Evolutionary conservation across 345 rosid genomes (phyloP).

Genomic region (Eucalyptus pauciflora): DNA sequence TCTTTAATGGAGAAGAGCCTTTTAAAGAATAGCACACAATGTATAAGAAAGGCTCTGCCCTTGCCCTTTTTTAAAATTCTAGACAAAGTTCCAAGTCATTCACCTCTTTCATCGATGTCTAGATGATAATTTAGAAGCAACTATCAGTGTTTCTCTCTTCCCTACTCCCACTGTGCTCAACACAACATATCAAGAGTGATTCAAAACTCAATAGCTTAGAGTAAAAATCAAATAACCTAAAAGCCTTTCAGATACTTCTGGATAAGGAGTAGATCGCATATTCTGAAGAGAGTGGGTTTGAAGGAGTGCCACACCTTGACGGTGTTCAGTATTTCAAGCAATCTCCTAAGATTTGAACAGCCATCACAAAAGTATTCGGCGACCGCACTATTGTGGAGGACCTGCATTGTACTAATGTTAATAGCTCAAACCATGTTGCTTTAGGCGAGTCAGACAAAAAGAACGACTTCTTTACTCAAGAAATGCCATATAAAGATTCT

Average conservation of each 20-base stretch:
- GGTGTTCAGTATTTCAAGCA: conserved; percentile 53
- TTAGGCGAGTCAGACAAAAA: neutral
- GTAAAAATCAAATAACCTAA: neutral
- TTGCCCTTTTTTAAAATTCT: neutral
- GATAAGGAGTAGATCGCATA: neutral
- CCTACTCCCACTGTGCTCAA: neutral
- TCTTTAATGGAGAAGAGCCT: neutral
- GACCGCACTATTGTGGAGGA: conserved; percentile 85
- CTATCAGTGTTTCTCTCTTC: neutral
- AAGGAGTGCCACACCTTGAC: conserved; percentile 41
- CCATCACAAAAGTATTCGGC: conserved; percentile 59
- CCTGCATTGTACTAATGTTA: conserved; percentile 22
- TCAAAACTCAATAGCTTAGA: neutral
- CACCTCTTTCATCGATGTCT: neutral
- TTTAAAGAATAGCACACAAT: neutral
- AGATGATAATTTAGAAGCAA: neutral
- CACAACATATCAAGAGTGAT: neutral
- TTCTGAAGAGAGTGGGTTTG: neutral
- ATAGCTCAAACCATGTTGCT: neutral
- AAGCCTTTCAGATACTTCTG: neutral
- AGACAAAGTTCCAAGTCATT: neutral
- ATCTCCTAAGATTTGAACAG: conserved; percentile 63
- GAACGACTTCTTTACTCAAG: neutral
- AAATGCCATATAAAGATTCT: neutral
- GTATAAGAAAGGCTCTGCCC: neutral